A percentile compares a stretch with the other conserved stretches of the same genome.
These are phyloP conservation scores for Diaporthe sp. DNA, from an alignment of 2,329 filamentous ascomycete genomes.

Conservation along the genomic window DNA sequence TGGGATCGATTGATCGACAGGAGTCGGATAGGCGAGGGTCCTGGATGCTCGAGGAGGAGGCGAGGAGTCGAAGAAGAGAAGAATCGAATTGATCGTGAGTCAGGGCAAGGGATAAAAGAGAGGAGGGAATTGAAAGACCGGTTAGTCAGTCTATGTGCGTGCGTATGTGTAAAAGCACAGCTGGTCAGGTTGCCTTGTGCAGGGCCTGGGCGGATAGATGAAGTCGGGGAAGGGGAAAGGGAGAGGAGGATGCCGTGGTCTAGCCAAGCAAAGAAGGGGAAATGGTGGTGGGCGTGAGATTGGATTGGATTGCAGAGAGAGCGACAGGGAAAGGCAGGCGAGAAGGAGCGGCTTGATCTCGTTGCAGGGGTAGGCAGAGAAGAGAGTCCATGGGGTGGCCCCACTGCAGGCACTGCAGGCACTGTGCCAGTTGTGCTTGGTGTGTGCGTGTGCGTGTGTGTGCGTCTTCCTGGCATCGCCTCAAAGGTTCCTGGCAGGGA, in stretches of 20 bases:
- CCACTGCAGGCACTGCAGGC: slow-evolving; percentile 24
- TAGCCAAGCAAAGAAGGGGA: slow-evolving; percentile 38
- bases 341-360: slow-evolving; percentile 34
- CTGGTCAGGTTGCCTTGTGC: slow-evolving; percentile 25
- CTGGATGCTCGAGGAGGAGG: slow-evolving; percentile 18
- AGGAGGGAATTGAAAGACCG: slow-evolving; percentile 40
- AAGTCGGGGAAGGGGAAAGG: slow-evolving; percentile 32
- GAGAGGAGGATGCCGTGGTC: slow-evolving; percentile 32
- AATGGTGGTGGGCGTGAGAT: slow-evolving; percentile 38
- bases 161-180: slow-evolving; percentile 12
- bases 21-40: slow-evolving; percentile 23
- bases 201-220: slow-evolving; percentile 36
- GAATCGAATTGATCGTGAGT: slow-evolving; percentile 26
- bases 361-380: slow-evolving; percentile 17
- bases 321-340: slow-evolving; percentile 31
- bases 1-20: slow-evolving; percentile 18
- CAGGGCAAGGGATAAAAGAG: slow-evolving; percentile 38
- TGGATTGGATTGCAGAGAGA: slow-evolving; percentile 33
- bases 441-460: not conserved
- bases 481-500: slow-evolving; percentile 9
- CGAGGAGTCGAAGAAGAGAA: slow-evolving; percentile 9
- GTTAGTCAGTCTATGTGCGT: slow-evolving; percentile 8
- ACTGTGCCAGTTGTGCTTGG: not conserved
- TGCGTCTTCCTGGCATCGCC: not conserved
- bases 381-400: slow-evolving; percentile 17